phyloP scores from a whole-genome alignment of 208 protist genomes.

The Trypanosoma caninum region DNA sequence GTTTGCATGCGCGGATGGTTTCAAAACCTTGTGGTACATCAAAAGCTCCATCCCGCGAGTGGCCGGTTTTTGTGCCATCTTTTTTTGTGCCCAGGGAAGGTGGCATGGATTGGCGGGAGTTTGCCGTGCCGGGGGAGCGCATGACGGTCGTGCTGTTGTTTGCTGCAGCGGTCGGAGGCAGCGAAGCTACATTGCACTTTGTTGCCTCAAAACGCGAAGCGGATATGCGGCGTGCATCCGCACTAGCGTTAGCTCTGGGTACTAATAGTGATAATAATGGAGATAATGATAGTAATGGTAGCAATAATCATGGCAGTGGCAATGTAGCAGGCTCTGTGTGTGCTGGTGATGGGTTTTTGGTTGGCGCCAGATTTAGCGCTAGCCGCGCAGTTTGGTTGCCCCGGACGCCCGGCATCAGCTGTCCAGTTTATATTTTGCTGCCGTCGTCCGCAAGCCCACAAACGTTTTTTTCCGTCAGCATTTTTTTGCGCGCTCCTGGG shows the following conservation, averaged over 20 bases:
- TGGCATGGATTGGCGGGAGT: slow-evolving; percentile 40
- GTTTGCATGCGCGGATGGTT: slow-evolving; percentile 48
- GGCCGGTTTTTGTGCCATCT: slow-evolving; percentile 56
- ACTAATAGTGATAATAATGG: not conserved
- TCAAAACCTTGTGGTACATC: slow-evolving; percentile 18
- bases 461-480: slow-evolving; percentile 4
- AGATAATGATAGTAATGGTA: no score
- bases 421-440: slow-evolving; percentile 53
- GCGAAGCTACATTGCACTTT: slow-evolving; percentile 50
- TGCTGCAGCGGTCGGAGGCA: slow-evolving; percentile 57
- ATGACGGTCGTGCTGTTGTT: slow-evolving; percentile 75
- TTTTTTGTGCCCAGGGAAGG: slow-evolving; percentile 42
- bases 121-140: slow-evolving; percentile 66
- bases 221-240: slow-evolving; percentile 48
- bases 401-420: slow-evolving; percentile 19
- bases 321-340: slow-evolving; percentile 1
- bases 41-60: slow-evolving; percentile 8
- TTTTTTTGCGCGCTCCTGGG: slow-evolving; percentile 15
- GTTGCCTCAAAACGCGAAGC: slow-evolving; percentile 65
- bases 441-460: slow-evolving; percentile 16
- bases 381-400: slow-evolving; percentile 34
- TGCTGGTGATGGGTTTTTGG: slow-evolving; percentile 6
- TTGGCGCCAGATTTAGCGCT: slow-evolving; percentile 33
- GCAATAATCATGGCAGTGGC: no score
- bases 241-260: not conserved